Evolutionary conservation across 176 grass and related monocot genomes (phyloP).

Genomic region (Zoysia pacifica): DNA sequence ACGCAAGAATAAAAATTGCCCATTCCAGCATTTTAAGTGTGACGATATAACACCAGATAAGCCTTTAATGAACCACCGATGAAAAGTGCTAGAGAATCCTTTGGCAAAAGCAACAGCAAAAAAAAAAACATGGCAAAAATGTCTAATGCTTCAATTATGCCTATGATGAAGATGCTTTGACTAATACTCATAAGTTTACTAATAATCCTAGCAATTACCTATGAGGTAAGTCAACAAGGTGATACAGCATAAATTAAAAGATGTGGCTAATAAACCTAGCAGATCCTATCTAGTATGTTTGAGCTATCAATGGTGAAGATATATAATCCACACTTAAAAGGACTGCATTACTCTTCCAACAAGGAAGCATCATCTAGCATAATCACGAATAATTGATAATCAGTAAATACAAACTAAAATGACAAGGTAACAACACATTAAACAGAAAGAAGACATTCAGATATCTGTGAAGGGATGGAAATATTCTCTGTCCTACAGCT

Average conservation of each 20-base stretch:
- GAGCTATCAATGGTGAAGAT: not conserved
- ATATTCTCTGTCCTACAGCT: not conserved
- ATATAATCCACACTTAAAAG: not conserved
- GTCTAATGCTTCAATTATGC: slow-evolving; percentile 1
- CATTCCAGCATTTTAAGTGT: not conserved
- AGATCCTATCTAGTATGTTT: not conserved
- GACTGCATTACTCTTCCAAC: not conserved
- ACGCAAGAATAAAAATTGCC: not conserved
- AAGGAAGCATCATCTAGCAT: not conserved
- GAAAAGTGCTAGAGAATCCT: not conserved
- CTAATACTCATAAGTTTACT: not conserved
- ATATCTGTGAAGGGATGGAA: not conserved
- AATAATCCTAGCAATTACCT: not conserved
- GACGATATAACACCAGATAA: not conserved
- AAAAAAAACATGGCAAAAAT: not conserved
- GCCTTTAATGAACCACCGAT: not conserved
- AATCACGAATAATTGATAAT: not conserved
- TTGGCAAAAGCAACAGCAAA: not conserved
- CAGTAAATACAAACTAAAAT: not conserved
- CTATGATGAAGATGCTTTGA: not conserved
- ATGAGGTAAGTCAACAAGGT: not conserved
- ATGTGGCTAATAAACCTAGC: not conserved
- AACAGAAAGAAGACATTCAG: not conserved
- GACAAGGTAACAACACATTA: not conserved
- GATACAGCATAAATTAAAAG: not conserved